Percentiles rank a stretch among this genome's conserved stretches.
Evolutionary conservation across 176 grass and related monocot species (phyloP).

Genomic region (Oryza punctata): DNA sequence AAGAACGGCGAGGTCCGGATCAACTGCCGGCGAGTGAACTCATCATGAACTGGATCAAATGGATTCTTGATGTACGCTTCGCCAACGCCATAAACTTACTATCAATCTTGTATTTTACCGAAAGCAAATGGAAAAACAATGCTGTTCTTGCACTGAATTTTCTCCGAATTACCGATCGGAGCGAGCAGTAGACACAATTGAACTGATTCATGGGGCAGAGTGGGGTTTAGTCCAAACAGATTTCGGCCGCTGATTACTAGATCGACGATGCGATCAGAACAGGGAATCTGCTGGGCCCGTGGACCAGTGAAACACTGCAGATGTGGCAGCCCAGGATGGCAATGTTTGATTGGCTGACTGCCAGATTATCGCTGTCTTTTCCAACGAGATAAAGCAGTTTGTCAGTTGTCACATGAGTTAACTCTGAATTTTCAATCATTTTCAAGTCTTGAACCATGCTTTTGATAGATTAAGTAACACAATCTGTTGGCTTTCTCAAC

Average conservation of each 20-base stretch:
- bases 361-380: not conserved
- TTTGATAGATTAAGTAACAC: not conserved
- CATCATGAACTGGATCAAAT: not conserved
- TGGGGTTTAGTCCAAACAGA: not conserved
- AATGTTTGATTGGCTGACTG: not conserved
- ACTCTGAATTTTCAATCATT: not conserved
- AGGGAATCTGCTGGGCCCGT: not conserved
- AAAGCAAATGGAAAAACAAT: not conserved
- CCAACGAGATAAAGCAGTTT: not conserved
- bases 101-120: not conserved
- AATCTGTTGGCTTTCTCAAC: not conserved
- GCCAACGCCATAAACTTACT: not conserved
- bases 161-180: not conserved
- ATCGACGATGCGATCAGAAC: not conserved
- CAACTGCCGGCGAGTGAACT: conserved; percentile 70
- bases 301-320: not conserved
- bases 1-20: conserved; percentile 59
- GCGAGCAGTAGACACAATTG: not conserved
- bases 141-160: not conserved
- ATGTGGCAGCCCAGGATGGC: not conserved
- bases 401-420: not conserved
- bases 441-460: too few relatives aligned
- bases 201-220: not conserved
- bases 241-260: not conserved
- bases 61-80: not conserved